A percentile compares a stretch with the other conserved stretches of the same genome.
phyloP scores from a whole-genome alignment of 129 eudicot genomes.

The Pittosporum tobira region DNA sequence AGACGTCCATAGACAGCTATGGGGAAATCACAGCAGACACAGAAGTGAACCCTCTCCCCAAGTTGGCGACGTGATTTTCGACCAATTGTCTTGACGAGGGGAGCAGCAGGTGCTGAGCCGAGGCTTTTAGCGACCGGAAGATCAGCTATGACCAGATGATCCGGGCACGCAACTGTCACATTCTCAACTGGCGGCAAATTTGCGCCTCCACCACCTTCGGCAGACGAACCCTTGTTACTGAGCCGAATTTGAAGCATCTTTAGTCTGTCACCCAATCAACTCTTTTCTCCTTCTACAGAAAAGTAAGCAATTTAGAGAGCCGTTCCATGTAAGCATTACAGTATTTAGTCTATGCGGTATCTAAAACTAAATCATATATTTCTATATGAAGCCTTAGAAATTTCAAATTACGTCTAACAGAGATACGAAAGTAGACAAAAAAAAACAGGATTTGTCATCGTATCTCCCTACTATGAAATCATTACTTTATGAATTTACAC shows the following conservation, averaged over 20 bases:
- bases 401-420: no score
- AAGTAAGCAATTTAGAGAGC: no score
- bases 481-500: no score
- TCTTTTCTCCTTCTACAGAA: background rate
- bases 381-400: no score
- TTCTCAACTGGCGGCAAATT: background rate
- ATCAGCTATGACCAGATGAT: constrained; percentile 8
- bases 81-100: background rate
- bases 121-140: constrained; percentile 5
- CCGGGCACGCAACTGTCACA: constrained; percentile 7
- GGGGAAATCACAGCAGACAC: constrained; percentile 86
- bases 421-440: no score
- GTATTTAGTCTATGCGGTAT: no score
- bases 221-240: constrained; percentile 6
- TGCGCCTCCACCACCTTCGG: background rate
- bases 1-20: constrained; percentile 88
- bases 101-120: constrained; percentile 1
- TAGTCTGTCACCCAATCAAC: background rate
- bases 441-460: no score
- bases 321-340: no score
- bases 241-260: constrained; percentile 1
- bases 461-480: no score
- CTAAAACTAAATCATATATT: no score
- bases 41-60: constrained; percentile 80
- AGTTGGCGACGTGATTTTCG: constrained; percentile 62